These are phyloP conservation scores for Glaciozyma martinii DNA, from an alignment of 768 basidiomycete species.

Conservation along the genomic window DNA sequence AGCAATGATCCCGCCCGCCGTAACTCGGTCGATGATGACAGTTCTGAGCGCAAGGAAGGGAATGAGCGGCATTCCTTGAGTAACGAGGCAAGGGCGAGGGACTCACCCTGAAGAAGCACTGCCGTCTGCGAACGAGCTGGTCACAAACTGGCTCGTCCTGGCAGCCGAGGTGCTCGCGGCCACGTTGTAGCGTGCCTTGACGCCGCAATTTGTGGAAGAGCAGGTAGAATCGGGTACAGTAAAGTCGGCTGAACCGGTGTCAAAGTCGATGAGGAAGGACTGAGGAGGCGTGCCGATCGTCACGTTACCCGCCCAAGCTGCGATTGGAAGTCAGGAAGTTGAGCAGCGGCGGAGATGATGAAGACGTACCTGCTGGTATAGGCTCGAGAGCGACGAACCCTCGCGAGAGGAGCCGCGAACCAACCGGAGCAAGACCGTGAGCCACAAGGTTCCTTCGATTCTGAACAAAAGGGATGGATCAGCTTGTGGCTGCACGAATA, in stretches of 20 bases:
- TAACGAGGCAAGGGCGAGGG: slow-evolving; percentile 39
- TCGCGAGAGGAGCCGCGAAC: too few species aligned
- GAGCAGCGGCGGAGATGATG: too few species aligned
- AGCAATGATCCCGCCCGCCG: slow-evolving; percentile 47
- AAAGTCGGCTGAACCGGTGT: slow-evolving; percentile 17
- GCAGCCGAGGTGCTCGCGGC: slow-evolving; percentile 23
- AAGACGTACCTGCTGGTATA: too few species aligned
- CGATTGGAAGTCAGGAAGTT: neutral
- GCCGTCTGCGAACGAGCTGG: slow-evolving; percentile 36
- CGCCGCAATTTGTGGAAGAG: neutral
- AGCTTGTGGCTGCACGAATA: too few species aligned
- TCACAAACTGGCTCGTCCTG: slow-evolving; percentile 29
- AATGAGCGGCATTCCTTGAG: too few species aligned
- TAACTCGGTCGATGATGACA: slow-evolving; percentile 47
- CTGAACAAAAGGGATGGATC: too few species aligned
- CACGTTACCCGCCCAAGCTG: slow-evolving; percentile 16
- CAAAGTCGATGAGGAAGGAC: slow-evolving; percentile 21
- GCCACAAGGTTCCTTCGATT: too few species aligned
- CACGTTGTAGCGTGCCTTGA: neutral
- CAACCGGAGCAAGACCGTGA: too few species aligned
- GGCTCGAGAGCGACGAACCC: too few species aligned
- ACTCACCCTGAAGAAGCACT: slow-evolving; percentile 41
- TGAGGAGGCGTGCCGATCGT: slow-evolving; percentile 14
- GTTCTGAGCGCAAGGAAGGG: slow-evolving; percentile 41
- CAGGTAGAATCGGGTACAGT: too few species aligned